Base-by-base conservation (phyloP, 2,329 filamentous ascomycete genomes). In the Esteya vermicola region DNA sequence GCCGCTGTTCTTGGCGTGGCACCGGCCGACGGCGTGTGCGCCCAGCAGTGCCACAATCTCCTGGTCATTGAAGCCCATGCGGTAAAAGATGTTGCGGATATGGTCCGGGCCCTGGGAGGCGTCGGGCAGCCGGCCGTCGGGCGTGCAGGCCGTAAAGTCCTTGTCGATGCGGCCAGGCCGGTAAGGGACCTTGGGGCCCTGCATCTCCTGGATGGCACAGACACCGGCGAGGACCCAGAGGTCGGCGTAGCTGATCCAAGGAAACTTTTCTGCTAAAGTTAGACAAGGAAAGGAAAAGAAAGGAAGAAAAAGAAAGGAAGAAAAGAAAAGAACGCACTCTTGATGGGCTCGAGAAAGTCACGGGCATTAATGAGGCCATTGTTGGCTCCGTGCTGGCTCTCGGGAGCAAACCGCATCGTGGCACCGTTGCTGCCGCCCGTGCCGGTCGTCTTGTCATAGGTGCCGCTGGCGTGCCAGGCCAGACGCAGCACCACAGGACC, bases 31-130 rank as follows among this genome's bases (percentile, higher is more conserved):
- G 39, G 85, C 82, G 65, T 94, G 86, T 36, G 82, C 86, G 50
- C 86, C 86, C 20, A 72, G 70, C 39, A 96, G 74, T 23, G 89
- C 91, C 34, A 95, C 89, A 57, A 96, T 96, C 64, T 95, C 88
- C 55, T 83, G 83, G 65, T 98, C 89, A 61, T 91, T 81, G 72
- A 95, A 96, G 50, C 89, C 89, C 89, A 96, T 96, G 58, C 89
- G 85, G 61, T 78, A 75, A 64, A 96, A 98, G 68, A 96, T 89
- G 64, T 75, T 75, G 54, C 91, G 81, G 52, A 96, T 73, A 65
- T 96, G 89, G 56, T 78, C 74, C 46, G 78, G 68, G 45, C 74
- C 81, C 71, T 95, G 75, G 52, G 75, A 60, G 38, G 72, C 89
- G 58, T 98, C 57, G 21, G 57, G 72, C 23, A 76, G 70, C 60